phyloP scores from a whole-genome alignment of 495 filamentous ascomycete species.

The Entonaema liquescens region DNA sequence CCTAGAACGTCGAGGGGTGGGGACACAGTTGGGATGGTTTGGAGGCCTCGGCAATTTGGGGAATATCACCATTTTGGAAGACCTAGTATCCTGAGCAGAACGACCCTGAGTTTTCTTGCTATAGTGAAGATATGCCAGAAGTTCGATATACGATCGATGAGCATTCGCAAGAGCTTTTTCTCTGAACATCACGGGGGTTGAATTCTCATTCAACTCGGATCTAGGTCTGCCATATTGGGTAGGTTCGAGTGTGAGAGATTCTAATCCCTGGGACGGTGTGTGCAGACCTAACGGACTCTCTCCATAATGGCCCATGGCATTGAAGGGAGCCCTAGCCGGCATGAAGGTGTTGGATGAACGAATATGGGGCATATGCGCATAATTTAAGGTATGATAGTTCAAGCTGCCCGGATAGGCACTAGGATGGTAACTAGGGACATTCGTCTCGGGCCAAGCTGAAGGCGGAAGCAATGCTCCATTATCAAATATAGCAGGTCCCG shows the following conservation, averaged over 20 bases:
- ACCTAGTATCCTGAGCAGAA: conserved; percentile 34
- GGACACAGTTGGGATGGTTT: conserved; percentile 25
- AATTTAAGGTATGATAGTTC: conserved; percentile 27
- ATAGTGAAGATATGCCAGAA: conserved; percentile 78
- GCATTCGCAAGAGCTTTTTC: conserved; percentile 87
- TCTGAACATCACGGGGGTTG: conserved; percentile 70
- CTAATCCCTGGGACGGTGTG: conserved; percentile 47
- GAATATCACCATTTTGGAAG: conserved; percentile 57
- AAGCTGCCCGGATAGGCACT: conserved; percentile 24
- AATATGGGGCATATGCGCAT: conserved; percentile 33
- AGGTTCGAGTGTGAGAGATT: conserved; percentile 51
- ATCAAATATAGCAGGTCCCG: conserved; percentile 78
- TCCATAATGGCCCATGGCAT: conserved; percentile 33
- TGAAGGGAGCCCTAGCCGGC: conserved; percentile 35
- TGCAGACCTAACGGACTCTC: conserved; percentile 32
- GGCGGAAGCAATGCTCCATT: conserved; percentile 73
- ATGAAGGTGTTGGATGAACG: conserved; percentile 34
- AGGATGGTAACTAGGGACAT: conserved; percentile 54
- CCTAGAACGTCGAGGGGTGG: conserved; percentile 23
- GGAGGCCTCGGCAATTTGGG: conserved; percentile 55
- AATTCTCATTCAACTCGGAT: conserved; percentile 34
- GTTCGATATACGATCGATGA: conserved; percentile 85
- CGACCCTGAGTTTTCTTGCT: conserved; percentile 57
- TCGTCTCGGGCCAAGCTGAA: conserved; percentile 81
- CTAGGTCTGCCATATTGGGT: conserved; percentile 23